Percentiles rank a stretch among this genome's conserved stretches.
Conservation (phyloP, 257 asterid species). For the Paraleonurus japonicus region DNA sequence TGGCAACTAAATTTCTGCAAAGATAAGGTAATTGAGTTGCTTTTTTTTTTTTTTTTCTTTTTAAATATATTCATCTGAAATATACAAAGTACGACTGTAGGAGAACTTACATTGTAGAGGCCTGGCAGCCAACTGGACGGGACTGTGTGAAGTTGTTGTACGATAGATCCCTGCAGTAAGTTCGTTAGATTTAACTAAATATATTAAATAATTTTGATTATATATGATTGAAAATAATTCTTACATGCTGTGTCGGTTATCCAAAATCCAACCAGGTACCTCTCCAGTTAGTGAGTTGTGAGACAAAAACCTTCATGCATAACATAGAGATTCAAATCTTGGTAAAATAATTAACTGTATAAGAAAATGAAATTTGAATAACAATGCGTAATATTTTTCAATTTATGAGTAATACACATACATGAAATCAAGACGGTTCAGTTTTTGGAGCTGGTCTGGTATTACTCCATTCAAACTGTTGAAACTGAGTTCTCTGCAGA, state of each 20-base stretch:
- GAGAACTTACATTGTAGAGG: slow-evolving; percentile 50
- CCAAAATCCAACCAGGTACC: slow-evolving; percentile 58
- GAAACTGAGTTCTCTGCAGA: slow-evolving; percentile 81
- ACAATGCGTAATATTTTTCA: not conserved
- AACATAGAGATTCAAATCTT: not conserved
- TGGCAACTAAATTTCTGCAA: slow-evolving; percentile 76
- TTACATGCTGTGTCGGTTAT: slow-evolving; percentile 44
- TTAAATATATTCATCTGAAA: slow-evolving; percentile 3
- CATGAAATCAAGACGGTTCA: slow-evolving; percentile 31
- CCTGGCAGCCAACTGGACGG: slow-evolving; percentile 38
- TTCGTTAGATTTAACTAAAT: not conserved
- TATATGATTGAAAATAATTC: slow-evolving; percentile 26
- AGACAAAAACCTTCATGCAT: slow-evolving; percentile 59
- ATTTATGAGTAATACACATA: slow-evolving; percentile 31
- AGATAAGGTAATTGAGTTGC: slow-evolving; percentile 18
- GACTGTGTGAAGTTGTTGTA: slow-evolving; percentile 68
- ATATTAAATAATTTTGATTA: not conserved
- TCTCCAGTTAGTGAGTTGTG: slow-evolving; percentile 68
- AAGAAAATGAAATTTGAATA: slow-evolving; percentile 1
- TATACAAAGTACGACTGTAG: not conserved
- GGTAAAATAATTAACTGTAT: not conserved
- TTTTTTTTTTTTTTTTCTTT: not conserved
- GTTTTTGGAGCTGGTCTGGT: slow-evolving; percentile 33
- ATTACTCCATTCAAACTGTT: slow-evolving; percentile 65
- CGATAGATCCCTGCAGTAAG: slow-evolving; percentile 77